Percentiles rank a stretch among this genome's conserved stretches.
Evolutionary conservation across 2,329 filamentous ascomycete species (phyloP).

Genomic region (Ophiocordyceps polyrhachis-furcata): DNA sequence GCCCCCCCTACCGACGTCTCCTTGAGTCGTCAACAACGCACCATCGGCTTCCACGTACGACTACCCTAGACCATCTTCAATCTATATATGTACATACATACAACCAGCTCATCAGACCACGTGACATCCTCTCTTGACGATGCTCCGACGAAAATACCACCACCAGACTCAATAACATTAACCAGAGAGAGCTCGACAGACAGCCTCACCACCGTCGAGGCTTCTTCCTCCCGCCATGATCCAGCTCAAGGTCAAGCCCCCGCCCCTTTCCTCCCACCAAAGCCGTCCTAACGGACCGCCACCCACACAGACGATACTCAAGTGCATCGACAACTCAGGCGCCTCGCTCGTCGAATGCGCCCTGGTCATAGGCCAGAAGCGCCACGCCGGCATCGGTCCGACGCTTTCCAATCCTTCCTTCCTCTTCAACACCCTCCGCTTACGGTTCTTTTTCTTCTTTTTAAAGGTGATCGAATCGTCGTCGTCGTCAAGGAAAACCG

Average conservation of each 20-base stretch:
- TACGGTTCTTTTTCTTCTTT: conserved; percentile 1
- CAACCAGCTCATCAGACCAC: too few species aligned
- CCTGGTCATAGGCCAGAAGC: conserved; percentile 80
- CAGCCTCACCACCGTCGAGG: neutral
- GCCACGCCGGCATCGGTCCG: conserved; percentile 73
- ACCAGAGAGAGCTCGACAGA: neutral
- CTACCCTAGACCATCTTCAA: too few species aligned
- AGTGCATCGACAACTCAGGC: conserved; percentile 99
- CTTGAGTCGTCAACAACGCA: too few species aligned
- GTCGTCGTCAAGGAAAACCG: conserved; percentile 96
- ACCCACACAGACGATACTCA: conserved; percentile 65
- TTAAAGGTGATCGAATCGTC: conserved; percentile 79
- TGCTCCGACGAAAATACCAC: too few species aligned
- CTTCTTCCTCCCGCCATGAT: neutral
- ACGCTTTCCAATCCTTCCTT: conserved; percentile 1
- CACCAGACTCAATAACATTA: too few species aligned
- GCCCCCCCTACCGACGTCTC: too few species aligned
- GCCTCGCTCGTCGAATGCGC: conserved; percentile 94
- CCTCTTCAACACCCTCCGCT: accelerated
- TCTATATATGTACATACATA: too few species aligned
- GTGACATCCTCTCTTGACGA: neutral
- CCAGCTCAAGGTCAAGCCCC: neutral
- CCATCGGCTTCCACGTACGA: too few species aligned
- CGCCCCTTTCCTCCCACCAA: neutral
- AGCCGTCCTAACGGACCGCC: too few species aligned